Evolutionary conservation across 2,329 filamentous ascomycete genomes (phyloP), one percentile per base, ranked within the genome.

Genomic region (Fusarium sp.): DNA sequence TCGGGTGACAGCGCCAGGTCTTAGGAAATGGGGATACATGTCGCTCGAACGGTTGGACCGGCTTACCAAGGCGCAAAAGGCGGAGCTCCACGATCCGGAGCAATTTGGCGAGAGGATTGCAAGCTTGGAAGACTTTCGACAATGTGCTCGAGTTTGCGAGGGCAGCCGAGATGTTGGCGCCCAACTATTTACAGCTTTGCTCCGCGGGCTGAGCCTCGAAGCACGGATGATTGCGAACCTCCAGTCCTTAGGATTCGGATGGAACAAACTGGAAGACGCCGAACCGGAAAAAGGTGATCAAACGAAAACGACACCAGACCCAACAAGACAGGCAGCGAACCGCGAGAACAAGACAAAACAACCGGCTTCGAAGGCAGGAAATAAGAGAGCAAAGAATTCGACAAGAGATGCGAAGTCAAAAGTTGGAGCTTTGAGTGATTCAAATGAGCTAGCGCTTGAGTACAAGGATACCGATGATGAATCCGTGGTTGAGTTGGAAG

Each of bases 1-100:
- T 79, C 88, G 85, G 2, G 86, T 96, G 44, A 94, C 90, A 1
- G 88, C 91, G 0, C 94, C 95, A 0, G 94, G 93, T 0, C 76
- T 98, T 23, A 88, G 95, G n/a, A 99, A 98, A 82, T 87, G 89
- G 77, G 96, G 96, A 0, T 98, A 98, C 77, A 92, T 95, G 83
- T 86, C 92, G 1, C 87, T 94, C n/a, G 86, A 91, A 72, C 87
- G 89, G 27, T 82, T 97, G 3, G 91, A 94, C 72, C 88, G 90
- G n/a, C 85, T 96, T 64, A 89, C 92, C 7, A 90, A 91, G 34
- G 90, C 89, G 0, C 94, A 92, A 78, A 87, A 88, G 34, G 87
- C 90, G 12, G 87, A 91, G 51, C 83, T 85, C 0, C 83, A 89
- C 60, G 87, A 96, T 70, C 79, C 85, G 0, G 85, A 88, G 47